Evolutionary conservation across 2,329 filamentous ascomycete genomes (phyloP), one percentile per base, ranked within the genome.

Genomic region (Sporothrix inflata): DNA sequence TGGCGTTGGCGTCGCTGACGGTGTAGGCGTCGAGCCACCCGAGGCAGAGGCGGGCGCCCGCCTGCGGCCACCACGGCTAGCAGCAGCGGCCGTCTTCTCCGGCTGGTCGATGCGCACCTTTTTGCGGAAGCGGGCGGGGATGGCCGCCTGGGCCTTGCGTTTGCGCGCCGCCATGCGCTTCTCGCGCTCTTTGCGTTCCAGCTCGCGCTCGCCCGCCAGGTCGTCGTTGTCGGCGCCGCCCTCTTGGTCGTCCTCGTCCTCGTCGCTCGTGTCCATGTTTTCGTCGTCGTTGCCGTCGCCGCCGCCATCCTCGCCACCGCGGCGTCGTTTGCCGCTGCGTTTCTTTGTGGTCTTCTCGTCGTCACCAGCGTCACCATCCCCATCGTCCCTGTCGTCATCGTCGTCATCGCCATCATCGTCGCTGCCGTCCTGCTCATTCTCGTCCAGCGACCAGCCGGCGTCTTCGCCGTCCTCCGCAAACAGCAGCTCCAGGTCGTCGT

Each of bases 181-280:
- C 73, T 88, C 89, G 76, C 90, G 90, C 72, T 91, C 93, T 76
- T 92, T 88, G 75, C 89, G 91, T 81, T 96, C 90, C 71, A 99
- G 81, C 81, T 97, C 94, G 77, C 91, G 92, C 82, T 99, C 96
- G 45, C 96, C 96, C 72, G 93, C 92, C 4, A 96, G 81, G 55
- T 97, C 93, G 75, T 96, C 76, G 21, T 12, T 69, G 7, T 24
- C 73, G 8, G 34, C 89, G 24, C 86, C 87, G 38, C 79, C 81
- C 73, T 91, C 85, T 69, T 89, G 85, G 81, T 88, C 90, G 72
- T 94, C 91, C 73, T 97, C 93, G 68, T 96, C 93, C 75, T 94
- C 92, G 0, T 90, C 93, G 0, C 93, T 97, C 16, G 92, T 94
- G 77, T 97, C 94, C 84, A 98, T 91, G 63, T 93, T 90, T 79